Conservation (phyloP, 2,329 filamentous ascomycete genomes). For the Aspergillus sp. region DNA sequence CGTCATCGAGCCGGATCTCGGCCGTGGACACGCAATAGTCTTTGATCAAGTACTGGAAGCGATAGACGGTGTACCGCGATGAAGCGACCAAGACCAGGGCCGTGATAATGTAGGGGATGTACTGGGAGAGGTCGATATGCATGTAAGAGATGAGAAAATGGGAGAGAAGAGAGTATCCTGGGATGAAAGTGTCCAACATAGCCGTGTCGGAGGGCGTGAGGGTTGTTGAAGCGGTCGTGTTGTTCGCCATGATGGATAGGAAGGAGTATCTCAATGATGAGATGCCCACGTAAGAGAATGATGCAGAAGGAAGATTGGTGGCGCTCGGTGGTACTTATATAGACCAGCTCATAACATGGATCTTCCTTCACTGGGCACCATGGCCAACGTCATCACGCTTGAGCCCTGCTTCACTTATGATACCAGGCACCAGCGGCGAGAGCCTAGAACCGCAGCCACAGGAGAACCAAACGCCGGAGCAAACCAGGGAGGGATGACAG, state of each 20-base stretch:
- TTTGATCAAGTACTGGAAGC: conserved; percentile 50
- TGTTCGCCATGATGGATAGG: conserved; percentile 16
- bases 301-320: not conserved
- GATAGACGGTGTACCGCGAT: conserved; percentile 53
- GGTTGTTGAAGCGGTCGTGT: conserved; percentile 14
- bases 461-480: not conserved
- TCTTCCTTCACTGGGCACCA: too few species aligned
- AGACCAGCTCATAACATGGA: too few species aligned
- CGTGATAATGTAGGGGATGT: conserved; percentile 58
- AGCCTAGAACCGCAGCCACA: not conserved
- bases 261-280: too few species aligned
- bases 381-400: too few species aligned
- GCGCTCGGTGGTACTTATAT: too few species aligned
- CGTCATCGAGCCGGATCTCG: conserved; percentile 67
- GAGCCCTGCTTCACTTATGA: too few species aligned
- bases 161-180: conserved; percentile 62
- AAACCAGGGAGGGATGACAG: not conserved
- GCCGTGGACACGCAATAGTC: conserved; percentile 64
- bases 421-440: not conserved
- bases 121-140: conserved; percentile 61
- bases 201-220: conserved; percentile 22
- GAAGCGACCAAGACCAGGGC: conserved; percentile 50
- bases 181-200: conserved; percentile 62
- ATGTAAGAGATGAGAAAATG: conserved; percentile 56
- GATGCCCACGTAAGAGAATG: not conserved